Evolutionary conservation across 2,329 filamentous ascomycete genomes (phyloP).

Genomic region (Xylariales sp.): DNA sequence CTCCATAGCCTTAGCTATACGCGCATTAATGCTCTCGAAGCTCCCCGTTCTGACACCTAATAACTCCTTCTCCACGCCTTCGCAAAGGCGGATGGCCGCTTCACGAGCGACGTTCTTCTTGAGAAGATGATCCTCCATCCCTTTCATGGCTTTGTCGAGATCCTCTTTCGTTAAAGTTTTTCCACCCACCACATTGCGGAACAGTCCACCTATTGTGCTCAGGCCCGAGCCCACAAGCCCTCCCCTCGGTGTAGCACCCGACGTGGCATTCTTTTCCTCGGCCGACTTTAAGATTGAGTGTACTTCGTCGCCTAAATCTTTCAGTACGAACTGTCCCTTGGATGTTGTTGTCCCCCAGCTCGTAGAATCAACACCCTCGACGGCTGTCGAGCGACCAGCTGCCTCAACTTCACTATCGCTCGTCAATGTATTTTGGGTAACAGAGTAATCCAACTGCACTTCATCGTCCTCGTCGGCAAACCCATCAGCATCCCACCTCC

Average conservation of each 20-base stretch:
- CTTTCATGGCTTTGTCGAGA: conserved; percentile 90
- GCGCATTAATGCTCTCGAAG: conserved; percentile 89
- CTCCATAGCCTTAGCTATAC: conserved; percentile 88
- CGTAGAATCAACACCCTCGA: conserved; percentile 80
- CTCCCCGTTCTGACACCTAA: conserved; percentile 90
- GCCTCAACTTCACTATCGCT: conserved; percentile 65
- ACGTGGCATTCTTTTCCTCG: conserved; percentile 69
- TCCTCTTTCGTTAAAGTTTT: conserved; percentile 91
- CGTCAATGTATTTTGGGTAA: conserved; percentile 59
- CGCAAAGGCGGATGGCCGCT: conserved; percentile 89
- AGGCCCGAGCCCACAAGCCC: conserved; percentile 83
- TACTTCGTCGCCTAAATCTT: conserved; percentile 93
- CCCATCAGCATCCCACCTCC: conserved; percentile 93
- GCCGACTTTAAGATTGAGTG: conserved; percentile 87
- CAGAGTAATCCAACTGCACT: conserved; percentile 90
- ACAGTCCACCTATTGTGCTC: conserved; percentile 85
- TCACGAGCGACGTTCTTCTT: conserved; percentile 97
- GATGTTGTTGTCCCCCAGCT: conserved; percentile 87
- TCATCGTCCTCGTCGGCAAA: conserved; percentile 85
- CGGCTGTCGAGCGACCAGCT: conserved; percentile 64
- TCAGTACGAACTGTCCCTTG: conserved; percentile 93
- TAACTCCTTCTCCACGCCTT: conserved; percentile 90
- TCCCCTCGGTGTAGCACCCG: conserved; percentile 59
- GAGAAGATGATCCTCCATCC: conserved; percentile 94
- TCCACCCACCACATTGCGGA: conserved; percentile 94